Evolutionary conservation across 768 basidiomycete species (phyloP).

Genomic region (Pisolithus marmoratus): DNA sequence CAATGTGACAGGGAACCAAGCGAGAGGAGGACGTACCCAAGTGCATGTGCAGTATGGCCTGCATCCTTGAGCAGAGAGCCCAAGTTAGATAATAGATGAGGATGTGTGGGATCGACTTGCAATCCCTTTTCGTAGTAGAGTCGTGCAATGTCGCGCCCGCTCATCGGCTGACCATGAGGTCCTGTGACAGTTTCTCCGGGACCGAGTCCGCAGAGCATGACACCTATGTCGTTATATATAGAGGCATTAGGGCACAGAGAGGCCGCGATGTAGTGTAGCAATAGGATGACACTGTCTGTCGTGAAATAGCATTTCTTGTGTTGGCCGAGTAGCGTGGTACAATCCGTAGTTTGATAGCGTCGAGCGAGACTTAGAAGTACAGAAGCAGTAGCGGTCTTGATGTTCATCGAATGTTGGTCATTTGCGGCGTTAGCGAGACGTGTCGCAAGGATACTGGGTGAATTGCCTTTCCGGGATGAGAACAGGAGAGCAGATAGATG

Average conservation of each 20-base stretch:
- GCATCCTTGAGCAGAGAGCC: conserved; percentile 47
- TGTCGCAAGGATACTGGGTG: conserved; percentile 29
- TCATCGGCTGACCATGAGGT: conserved; percentile 16
- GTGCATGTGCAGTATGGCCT: conserved; percentile 36
- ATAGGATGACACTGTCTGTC: conserved; percentile 33
- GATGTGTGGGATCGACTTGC: conserved; percentile 39
- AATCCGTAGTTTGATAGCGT: conserved; percentile 32
- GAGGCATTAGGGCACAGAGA: conserved; percentile 40
- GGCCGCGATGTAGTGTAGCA: conserved; percentile 45
- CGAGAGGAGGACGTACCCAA: conserved; percentile 27
- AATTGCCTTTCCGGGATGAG: conserved; percentile 24
- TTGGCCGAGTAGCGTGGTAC: conserved; percentile 18
- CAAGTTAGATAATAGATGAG: conserved; percentile 45
- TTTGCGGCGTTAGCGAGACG: conserved; percentile 22
- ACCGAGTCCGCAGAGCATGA: conserved; percentile 36
- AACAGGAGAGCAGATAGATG: conserved; percentile 35
- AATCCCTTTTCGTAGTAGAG: conserved; percentile 42
- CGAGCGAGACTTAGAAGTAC: conserved; percentile 43
- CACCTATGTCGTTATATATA: conserved; percentile 47
- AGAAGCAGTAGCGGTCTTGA: conserved; percentile 32
- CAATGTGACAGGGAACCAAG: background rate
- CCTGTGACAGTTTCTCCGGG: conserved; percentile 15
- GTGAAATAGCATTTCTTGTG: conserved; percentile 25
- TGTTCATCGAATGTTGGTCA: conserved; percentile 18
- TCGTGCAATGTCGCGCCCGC: conserved; percentile 33